Evolutionary conservation across 257 asterid genomes (phyloP).

Genomic region (Rhazya stricta): DNA sequence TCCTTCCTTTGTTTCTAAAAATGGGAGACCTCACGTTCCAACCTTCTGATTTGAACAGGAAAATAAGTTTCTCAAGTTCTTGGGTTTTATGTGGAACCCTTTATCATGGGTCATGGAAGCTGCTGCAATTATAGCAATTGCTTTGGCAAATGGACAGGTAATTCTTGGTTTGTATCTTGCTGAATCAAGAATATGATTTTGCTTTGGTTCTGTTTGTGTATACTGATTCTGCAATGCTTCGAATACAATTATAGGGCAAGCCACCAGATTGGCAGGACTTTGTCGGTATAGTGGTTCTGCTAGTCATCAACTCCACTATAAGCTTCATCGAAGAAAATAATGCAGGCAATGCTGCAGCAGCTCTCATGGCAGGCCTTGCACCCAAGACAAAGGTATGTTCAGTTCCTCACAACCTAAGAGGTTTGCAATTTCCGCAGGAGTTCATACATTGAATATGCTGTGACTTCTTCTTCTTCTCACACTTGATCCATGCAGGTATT

Average conservation of each 20-base stretch:
- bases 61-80: constrained; percentile 55
- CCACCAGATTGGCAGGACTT: constrained; percentile 59
- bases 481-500: constrained; percentile 30
- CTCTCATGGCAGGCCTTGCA: constrained; percentile 74
- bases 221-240: neutral
- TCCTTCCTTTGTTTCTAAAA: neutral
- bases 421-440: neutral
- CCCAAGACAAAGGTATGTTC: constrained; percentile 58
- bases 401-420: too few species aligned
- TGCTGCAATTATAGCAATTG: constrained; percentile 73
- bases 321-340: constrained; percentile 69
- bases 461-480: neutral
- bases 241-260: constrained; percentile 26
- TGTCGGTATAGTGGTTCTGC: constrained; percentile 46
- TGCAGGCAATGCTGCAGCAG: constrained; percentile 78
- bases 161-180: neutral
- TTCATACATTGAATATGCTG: neutral
- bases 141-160: constrained; percentile 59
- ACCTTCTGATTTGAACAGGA: constrained; percentile 34
- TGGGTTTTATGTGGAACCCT: constrained; percentile 84
- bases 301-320: constrained; percentile 58
- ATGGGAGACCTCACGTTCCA: neutral
- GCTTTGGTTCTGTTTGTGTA: neutral
- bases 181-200: neutral
- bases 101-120: constrained; percentile 78